Evolutionary conservation across 1,284 basidiomycete genomes (phyloP), one percentile per base, ranked within the genome.

Genomic region (Ceratobasidium sp.): DNA sequence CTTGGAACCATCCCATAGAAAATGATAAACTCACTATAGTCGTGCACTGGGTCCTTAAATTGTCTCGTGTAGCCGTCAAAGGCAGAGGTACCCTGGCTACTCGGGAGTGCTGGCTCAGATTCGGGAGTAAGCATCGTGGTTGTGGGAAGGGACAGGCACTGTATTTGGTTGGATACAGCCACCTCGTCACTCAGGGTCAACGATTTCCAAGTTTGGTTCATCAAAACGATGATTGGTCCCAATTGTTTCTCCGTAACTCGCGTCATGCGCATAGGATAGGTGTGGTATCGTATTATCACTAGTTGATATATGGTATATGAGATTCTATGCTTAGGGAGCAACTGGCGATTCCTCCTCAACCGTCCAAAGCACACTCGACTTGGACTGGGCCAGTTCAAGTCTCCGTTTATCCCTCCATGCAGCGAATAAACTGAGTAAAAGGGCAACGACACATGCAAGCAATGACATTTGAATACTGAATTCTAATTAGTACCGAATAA

Each of bases 21-120:
- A 20, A 17, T 34, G n/a, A 8, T 17, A 64, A 72, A 25, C 82
- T 64, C 70, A 85, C 84, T 81, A 70, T 80, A 82, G 70, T 82
- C 81, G 71, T 85, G 82, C 10, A 86, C 79, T 5, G 81, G 79
- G 73, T 84, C 83, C 71, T 82, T 82, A 70, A 83, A 69, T n/a
- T 31, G 42, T 35, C 62, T 65, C 7, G 62, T 50, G 32, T 53
- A 65, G 15, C 49, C 62, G 13, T 65, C 62, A n/a, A 65, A 52
- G 3, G 5, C 53, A 4, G 62, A 65, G 27, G 49, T 65, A 17
- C 34, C 22, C 38, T 65, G 62, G 49, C 62, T 65, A 35, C 62
- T 65, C 17, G 50, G 62, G 3, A 42, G 6, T 34, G 40, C 47
- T 50, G 47, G 47, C 47, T 29, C 6, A 17, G 42, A 45, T 6